Evolutionary conservation across 2,329 filamentous ascomycete genomes (phyloP), one percentile per base, ranked within the genome.

Genomic region (Diaporthe sp.): DNA sequence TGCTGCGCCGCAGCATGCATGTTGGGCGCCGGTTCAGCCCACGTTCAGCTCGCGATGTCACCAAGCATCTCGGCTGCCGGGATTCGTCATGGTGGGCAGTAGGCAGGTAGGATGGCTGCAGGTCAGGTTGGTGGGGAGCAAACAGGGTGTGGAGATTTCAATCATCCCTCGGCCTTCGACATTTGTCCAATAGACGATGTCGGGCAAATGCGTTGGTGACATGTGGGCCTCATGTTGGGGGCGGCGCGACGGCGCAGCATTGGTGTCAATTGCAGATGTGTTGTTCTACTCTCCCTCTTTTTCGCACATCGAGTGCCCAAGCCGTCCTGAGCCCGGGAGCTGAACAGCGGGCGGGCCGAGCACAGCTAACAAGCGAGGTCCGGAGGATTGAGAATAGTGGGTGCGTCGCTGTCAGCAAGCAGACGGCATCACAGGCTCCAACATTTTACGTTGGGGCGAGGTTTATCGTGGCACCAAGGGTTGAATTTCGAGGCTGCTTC

Each of bases 151-250:
- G 65, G 65, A 55, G 65, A 28, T 42, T 70, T 2, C 7, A 17
- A 12, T 37, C 34, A 55, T 31, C 25, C 51, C 31, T 34, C 51
- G 31, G 49, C 34, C 65, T 70, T 34, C 34, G 34, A 55, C 13
- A 55, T 70, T 55, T 55, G 46, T 70, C 49, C 65, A 70, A 70
- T 55, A 25, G 34, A 70, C 4, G 34, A 42, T 19, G 46, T n/a
- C 34, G 22, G n/a, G 13, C 31, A 22, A 9, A 10, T 42, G 22
- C n/a, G 65, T 70, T 70, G 65, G 49, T 70, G 49, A 31, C 2
- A 55, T 70, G 65, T 42, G 49, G 46, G 34, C 49, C 65, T 22
- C 22, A 28, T 10, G 49, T 55, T 70, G 65, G 65, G 25, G 22
- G 49, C 49, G n/a, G 34, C n/a, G 13, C 34, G 25, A 55, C 65